Percentiles rank a stretch among this genome's conserved stretches.
Conservation (phyloP, 2,329 filamentous ascomycete genomes). For the Monosporascus cannonballus region DNA sequence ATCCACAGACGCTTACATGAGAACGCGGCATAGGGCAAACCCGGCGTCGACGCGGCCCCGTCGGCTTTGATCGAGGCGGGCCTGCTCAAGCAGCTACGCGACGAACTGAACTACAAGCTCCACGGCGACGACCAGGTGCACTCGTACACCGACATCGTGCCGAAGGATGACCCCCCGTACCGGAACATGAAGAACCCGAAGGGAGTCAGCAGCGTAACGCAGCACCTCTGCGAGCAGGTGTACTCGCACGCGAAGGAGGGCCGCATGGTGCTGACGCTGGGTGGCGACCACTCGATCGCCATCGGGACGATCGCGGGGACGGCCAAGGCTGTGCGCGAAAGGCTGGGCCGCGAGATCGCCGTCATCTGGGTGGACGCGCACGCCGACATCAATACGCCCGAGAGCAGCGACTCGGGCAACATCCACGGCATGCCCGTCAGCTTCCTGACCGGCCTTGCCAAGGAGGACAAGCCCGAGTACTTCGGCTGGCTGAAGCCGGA, state of each 20-base stretch:
- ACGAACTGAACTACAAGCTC: conserved; percentile 84
- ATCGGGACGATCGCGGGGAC: conserved; percentile 89
- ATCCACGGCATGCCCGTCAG: conserved; percentile 97
- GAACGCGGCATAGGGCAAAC: conserved; percentile 55
- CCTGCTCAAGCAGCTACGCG: conserved; percentile 73
- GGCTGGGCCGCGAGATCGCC: conserved; percentile 75
- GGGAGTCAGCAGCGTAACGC: conserved; percentile 78
- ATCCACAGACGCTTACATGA: too few species aligned
- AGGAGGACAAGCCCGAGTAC: conserved; percentile 66
- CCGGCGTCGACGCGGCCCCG: conserved; percentile 86
- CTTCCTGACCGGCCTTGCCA: conserved; percentile 81
- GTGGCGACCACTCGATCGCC: conserved; percentile 93
- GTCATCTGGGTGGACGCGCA: conserved; percentile 99
- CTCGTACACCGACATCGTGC: conserved; percentile 70
- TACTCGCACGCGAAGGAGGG: conserved; percentile 81
- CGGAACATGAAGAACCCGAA: conserved; percentile 92
- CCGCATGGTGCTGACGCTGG: conserved; percentile 84
- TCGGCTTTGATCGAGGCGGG: conserved; percentile 84
- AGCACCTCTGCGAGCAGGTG: conserved; percentile 73
- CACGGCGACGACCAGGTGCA: conserved; percentile 79
- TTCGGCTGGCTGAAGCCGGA: conserved; percentile 87
- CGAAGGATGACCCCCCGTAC: conserved; percentile 67
- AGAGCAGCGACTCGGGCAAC: conserved; percentile 84
- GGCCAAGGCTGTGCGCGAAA: conserved; percentile 78
- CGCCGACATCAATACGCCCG: conserved; percentile 94